Conservation (phyloP, 2,329 filamentous ascomycete genomes). For the Calonectria pseudoreteaudii region DNA sequence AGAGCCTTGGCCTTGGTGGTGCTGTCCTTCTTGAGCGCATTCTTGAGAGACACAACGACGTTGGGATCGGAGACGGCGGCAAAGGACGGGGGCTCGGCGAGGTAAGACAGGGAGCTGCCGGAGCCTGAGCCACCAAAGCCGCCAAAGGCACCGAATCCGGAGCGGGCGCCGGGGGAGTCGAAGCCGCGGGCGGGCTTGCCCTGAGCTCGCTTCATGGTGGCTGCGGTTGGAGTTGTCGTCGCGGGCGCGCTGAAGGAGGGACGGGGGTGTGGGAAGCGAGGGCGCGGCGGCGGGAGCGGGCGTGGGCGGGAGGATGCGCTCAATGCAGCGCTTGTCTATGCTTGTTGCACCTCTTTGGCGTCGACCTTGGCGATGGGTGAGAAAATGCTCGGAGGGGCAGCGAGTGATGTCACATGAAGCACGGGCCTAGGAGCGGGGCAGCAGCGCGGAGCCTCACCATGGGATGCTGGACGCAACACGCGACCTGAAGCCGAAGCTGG, state of each 20-base stretch:
- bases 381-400: slow-evolving; percentile 36
- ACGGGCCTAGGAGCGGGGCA: slow-evolving; percentile 30
- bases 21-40: slow-evolving; percentile 90
- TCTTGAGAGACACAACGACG: slow-evolving; percentile 91
- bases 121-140: slow-evolving; percentile 52
- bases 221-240: background rate
- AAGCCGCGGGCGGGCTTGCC: slow-evolving; percentile 41
- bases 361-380: slow-evolving; percentile 37
- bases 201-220: slow-evolving; percentile 45
- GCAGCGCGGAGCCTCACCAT: slow-evolving; percentile 19
- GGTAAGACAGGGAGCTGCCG: slow-evolving; percentile 78
- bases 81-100: slow-evolving; percentile 87
- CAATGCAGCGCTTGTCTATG: slow-evolving; percentile 21
- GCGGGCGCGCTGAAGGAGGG: slow-evolving; percentile 12
- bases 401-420: slow-evolving; percentile 44
- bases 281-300: slow-evolving; percentile 12
- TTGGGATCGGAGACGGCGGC: slow-evolving; percentile 82
- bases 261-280: slow-evolving; percentile 13
- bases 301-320: slow-evolving; percentile 20
- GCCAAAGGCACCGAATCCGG: slow-evolving; percentile 41
- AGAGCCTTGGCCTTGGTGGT: slow-evolving; percentile 92
- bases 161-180: slow-evolving; percentile 36
- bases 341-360: slow-evolving; percentile 22
- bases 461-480: background rate
- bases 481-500: background rate